A percentile compares a stretch with the other conserved stretches of the same genome.
phyloP scores from a whole-genome alignment of 305 asterid genomes.

The Fraxinus velutina region DNA sequence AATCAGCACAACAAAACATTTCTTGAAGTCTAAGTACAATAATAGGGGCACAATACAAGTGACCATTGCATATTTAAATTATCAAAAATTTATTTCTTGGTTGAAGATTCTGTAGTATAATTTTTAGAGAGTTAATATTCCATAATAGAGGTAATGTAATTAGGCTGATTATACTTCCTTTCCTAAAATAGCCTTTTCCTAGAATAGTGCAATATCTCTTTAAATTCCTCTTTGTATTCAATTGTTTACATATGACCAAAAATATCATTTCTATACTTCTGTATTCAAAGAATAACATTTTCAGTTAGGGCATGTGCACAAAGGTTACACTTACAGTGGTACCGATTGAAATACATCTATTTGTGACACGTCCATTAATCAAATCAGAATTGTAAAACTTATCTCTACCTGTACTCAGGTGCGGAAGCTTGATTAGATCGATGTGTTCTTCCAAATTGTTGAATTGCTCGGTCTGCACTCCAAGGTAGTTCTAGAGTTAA shows the following conservation, averaged over 20 bases:
- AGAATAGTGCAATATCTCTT: not conserved
- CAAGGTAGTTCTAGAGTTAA: conserved; percentile 95
- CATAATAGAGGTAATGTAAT: not conserved
- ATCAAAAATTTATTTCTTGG: not conserved
- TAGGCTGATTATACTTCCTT: not conserved
- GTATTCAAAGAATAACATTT: not conserved
- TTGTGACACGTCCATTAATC: not conserved
- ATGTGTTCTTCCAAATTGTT: conserved; percentile 99
- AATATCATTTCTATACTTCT: not conserved
- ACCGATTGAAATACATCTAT: not conserved
- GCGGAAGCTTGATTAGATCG: conserved; percentile 98
- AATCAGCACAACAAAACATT: not conserved
- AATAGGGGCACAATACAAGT: not conserved
- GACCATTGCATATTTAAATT: not conserved
- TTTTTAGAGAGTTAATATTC: not conserved
- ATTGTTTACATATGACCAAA: not conserved
- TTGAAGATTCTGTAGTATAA: not conserved
- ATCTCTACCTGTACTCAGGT: conserved; percentile 80
- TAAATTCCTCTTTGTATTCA: not conserved
- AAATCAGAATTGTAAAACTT: conserved; percentile 19
- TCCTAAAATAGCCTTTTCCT: not conserved
- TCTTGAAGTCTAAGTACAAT: not conserved
- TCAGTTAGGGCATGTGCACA: not conserved
- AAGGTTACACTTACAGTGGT: not conserved
- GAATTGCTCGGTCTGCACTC: conserved; percentile 99